These are phyloP conservation scores for Collybia sp. DNA, from an alignment of 768 basidiomycete species.

Conservation along the genomic window DNA sequence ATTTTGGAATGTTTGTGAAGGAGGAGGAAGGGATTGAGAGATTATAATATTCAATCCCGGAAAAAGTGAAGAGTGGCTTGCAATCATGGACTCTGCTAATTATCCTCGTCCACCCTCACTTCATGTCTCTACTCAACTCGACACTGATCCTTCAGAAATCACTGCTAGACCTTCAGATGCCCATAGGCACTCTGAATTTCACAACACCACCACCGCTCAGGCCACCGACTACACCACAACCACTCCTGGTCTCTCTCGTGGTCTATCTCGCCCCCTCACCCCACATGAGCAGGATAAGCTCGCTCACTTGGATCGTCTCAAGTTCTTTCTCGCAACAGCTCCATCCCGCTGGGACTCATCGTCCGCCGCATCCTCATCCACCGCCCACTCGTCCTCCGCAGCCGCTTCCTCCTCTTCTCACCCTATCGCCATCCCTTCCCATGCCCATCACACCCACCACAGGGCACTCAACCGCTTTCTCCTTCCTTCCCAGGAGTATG, in stretches of 20 bases:
- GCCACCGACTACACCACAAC: conserved; percentile 10
- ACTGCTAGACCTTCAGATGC: conserved; percentile 48
- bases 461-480: conserved; percentile 83
- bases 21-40: too few relatives aligned
- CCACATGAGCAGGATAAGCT: conserved; percentile 64
- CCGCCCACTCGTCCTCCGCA: conserved; percentile 22
- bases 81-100: too few relatives aligned
- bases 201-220: conserved; percentile 20
- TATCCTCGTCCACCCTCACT: too few relatives aligned
- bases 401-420: conserved; percentile 14
- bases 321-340: conserved; percentile 85
- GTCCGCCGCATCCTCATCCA: conserved; percentile 21
- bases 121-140: conserved; percentile 5
- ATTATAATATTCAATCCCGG: too few relatives aligned
- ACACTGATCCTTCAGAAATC: conserved; percentile 40
- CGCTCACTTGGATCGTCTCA: conserved; percentile 76
- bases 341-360: conserved; percentile 65
- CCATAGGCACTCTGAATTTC: conserved; percentile 39
- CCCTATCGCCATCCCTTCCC: conserved; percentile 18
- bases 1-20: too few relatives aligned
- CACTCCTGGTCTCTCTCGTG: conserved; percentile 29
- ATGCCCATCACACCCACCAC: conserved; percentile 52
- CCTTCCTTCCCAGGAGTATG: conserved; percentile 82
- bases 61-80: too few relatives aligned
- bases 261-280: conserved; percentile 55